These are phyloP conservation scores for Endothia cerciana DNA, from an alignment of 2,329 filamentous ascomycete genomes.

Conservation along the genomic window DNA sequence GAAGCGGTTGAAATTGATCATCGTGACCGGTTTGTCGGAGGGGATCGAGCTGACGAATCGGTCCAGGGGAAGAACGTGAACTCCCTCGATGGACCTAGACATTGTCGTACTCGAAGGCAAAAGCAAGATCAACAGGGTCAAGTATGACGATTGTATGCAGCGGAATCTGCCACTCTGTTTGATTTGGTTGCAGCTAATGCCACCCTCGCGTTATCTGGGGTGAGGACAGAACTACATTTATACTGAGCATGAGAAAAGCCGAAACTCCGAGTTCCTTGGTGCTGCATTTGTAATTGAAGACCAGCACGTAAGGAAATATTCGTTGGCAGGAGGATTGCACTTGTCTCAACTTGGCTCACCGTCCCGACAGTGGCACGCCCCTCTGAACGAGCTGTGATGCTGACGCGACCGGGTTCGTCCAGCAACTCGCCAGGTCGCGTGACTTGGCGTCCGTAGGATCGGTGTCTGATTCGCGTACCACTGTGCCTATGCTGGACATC, in stretches of 20 bases:
- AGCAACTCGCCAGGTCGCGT: background rate
- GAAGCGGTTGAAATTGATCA: slow-evolving; percentile 2
- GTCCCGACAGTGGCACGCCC: background rate
- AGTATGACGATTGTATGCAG: background rate
- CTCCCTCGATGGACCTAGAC: background rate
- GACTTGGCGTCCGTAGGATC: slow-evolving; percentile 6
- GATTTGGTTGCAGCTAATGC: too few relatives aligned
- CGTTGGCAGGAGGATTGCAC: background rate
- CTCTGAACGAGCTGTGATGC: background rate
- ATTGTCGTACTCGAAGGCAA: background rate
- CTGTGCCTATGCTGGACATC: background rate
- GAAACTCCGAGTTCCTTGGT: background rate
- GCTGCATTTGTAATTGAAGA: background rate
- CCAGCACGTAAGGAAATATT: background rate
- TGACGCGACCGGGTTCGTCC: background rate
- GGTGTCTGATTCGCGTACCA: background rate
- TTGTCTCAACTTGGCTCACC: background rate
- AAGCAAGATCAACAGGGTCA: background rate
- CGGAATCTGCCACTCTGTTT: too few relatives aligned
- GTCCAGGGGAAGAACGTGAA: background rate
- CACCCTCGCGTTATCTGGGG: background rate
- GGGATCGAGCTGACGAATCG: background rate
- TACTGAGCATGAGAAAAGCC: background rate
- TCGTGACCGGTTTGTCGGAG: background rate
- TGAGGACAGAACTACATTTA: background rate